Percentiles rank a stretch among this genome's conserved stretches.
Evolutionary conservation across 2,329 filamentous ascomycete species (phyloP).

Genomic region (Scedosporium boydii): DNA sequence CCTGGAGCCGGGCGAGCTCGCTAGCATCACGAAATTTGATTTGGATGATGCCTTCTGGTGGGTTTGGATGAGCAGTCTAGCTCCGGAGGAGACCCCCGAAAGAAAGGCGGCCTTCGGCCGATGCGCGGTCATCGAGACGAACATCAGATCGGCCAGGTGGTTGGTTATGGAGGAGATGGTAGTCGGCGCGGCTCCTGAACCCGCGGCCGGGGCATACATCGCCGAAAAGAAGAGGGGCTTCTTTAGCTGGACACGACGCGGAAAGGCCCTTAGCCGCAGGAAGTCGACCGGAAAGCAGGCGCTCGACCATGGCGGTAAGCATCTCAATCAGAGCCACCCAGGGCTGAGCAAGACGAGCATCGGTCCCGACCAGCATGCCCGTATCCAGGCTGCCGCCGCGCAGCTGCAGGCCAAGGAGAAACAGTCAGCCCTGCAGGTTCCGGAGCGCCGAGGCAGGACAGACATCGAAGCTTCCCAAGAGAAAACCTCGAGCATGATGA

Average conservation of each 20-base stretch:
- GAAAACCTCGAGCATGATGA: slow-evolving; percentile 87
- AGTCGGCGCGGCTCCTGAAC: slow-evolving; percentile 80
- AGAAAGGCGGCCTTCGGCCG: slow-evolving; percentile 91
- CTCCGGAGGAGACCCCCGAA: slow-evolving; percentile 74
- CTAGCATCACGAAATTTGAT: slow-evolving; percentile 77
- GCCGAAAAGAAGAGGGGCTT: slow-evolving; percentile 84
- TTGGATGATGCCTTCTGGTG: slow-evolving; percentile 98
- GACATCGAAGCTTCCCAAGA: slow-evolving; percentile 42
- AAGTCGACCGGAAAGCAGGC: slow-evolving; percentile 60
- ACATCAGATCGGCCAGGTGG: slow-evolving; percentile 75
- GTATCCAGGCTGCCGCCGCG: slow-evolving; percentile 83
- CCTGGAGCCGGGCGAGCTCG: slow-evolving; percentile 85
- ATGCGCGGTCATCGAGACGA: slow-evolving; percentile 85
- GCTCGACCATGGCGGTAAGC: slow-evolving; percentile 34
- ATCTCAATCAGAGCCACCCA: slow-evolving; percentile 29
- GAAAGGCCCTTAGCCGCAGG: slow-evolving; percentile 52
- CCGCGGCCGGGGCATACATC: slow-evolving; percentile 77
- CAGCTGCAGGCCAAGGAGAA: slow-evolving; percentile 67
- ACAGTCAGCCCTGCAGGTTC: slow-evolving; percentile 37
- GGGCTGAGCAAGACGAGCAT: slow-evolving; percentile 70
- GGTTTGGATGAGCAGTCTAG: slow-evolving; percentile 98
- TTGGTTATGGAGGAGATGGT: slow-evolving; percentile 94
- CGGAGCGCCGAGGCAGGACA: slow-evolving; percentile 41
- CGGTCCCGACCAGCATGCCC: slow-evolving; percentile 82
- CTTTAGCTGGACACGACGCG: slow-evolving; percentile 74